Evolutionary conservation across 352 stramenopile genomes (phyloP).

Genomic region (Lagenidium sp.): DNA sequence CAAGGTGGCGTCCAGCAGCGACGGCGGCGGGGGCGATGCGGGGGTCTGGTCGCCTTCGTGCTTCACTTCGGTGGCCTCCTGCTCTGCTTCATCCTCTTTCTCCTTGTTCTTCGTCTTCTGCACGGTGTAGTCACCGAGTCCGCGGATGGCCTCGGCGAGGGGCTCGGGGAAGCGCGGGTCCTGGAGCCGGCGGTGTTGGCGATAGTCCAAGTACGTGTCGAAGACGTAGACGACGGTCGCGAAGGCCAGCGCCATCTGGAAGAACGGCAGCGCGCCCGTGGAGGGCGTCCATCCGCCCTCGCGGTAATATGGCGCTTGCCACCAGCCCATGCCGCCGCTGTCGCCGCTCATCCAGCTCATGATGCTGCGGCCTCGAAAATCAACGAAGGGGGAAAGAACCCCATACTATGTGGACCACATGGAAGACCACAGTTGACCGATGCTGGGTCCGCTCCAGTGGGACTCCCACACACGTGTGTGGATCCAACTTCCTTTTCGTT

Average conservation of each 20-base stretch:
- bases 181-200: slow-evolving; percentile 88
- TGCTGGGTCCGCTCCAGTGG: too few species aligned
- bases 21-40: slow-evolving; percentile 15
- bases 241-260: slow-evolving; percentile 77
- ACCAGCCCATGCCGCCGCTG: too few species aligned
- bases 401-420: too few species aligned
- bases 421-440: too few species aligned
- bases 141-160: slow-evolving; percentile 42
- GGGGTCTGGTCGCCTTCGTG: neutral
- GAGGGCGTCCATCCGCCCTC: slow-evolving; percentile 38
- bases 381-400: too few species aligned
- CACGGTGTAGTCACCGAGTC: slow-evolving; percentile 26
- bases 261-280: slow-evolving; percentile 43
- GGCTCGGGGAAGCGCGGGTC: slow-evolving; percentile 55
- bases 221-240: slow-evolving; percentile 86
- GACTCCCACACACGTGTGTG: too few species aligned
- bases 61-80: slow-evolving; percentile 6
- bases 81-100: slow-evolving; percentile 3
- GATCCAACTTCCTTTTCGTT: too few species aligned
- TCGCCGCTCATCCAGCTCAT: too few species aligned
- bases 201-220: slow-evolving; percentile 89
- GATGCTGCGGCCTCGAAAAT: too few species aligned
- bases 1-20: slow-evolving; percentile 80
- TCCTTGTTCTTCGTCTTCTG: slow-evolving; percentile 15
- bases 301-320: slow-evolving; percentile 41